Percentiles rank a stretch among this genome's conserved stretches.
phyloP scores from a whole-genome alignment of 2,329 filamentous ascomycete genomes.

The Aureobasidium uvarum region DNA sequence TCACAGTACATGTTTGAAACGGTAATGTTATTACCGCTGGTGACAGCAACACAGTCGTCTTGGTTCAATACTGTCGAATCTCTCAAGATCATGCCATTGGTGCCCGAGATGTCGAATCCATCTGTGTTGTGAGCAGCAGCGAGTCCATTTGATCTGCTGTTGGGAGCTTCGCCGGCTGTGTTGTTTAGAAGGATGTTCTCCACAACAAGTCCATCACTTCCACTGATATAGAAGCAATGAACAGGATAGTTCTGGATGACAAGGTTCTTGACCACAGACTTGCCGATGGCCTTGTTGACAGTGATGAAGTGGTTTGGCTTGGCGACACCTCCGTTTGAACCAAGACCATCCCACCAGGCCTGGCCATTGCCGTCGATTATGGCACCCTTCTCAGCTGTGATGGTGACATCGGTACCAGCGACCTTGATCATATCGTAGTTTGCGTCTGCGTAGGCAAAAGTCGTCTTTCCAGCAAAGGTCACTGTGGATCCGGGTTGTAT shows the following conservation, averaged over 20 bases:
- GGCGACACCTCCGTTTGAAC: conserved; percentile 47
- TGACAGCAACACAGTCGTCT: conserved; percentile 39
- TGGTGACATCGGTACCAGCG: conserved; percentile 44
- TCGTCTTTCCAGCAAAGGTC: conserved; percentile 44
- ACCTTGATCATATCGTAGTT: conserved; percentile 43
- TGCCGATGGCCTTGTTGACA: conserved; percentile 39
- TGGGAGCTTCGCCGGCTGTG: conserved; percentile 41
- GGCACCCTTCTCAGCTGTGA: conserved; percentile 41
- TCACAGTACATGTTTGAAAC: conserved; percentile 33
- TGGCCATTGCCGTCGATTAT: conserved; percentile 44
- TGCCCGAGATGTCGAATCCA: conserved; percentile 40
- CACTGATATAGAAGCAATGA: conserved; percentile 43
- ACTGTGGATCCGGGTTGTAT: conserved; percentile 46
- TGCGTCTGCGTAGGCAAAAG: conserved; percentile 43
- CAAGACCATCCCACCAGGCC: conserved; percentile 49
- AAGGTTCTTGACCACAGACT: conserved; percentile 42
- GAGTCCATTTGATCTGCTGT: conserved; percentile 38
- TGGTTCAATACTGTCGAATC: conserved; percentile 37
- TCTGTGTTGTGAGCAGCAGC: conserved; percentile 43
- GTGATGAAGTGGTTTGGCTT: conserved; percentile 46
- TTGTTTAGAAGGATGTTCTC: conserved; percentile 44
- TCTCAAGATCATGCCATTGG: conserved; percentile 34
- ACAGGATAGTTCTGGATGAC: conserved; percentile 46
- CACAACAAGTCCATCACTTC: conserved; percentile 38
- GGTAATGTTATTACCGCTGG: conserved; percentile 34